Conservation (phyloP, 495 filamentous ascomycete genomes). For the Penicillium cinerascens region DNA sequence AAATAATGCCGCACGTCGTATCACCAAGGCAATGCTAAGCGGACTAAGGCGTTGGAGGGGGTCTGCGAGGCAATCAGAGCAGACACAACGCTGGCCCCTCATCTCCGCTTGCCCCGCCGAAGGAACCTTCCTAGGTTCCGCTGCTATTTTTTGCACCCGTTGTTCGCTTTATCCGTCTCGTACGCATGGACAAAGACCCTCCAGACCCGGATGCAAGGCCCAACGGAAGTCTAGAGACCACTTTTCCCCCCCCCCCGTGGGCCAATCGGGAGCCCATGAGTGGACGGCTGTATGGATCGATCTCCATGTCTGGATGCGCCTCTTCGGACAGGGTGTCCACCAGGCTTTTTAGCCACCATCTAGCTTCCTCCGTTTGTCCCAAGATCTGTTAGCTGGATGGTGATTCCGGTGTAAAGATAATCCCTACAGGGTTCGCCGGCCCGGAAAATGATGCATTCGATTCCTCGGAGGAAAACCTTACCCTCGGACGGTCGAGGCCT, state of each 20-base stretch:
- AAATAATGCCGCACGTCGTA: not conserved
- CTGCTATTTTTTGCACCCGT: conserved; percentile 18
- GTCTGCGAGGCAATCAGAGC: conserved; percentile 11
- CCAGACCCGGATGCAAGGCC: not conserved
- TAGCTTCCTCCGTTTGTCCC: not conserved
- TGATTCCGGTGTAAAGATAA: not conserved
- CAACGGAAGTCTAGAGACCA: conserved; percentile 2
- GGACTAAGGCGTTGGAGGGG: not conserved
- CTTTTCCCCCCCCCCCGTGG: not conserved
- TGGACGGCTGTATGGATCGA: conserved; percentile 13
- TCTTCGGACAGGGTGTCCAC: conserved; percentile 15
- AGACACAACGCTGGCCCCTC: conserved; percentile 9
- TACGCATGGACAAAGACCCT: conserved; percentile 2
- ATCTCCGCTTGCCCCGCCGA: conserved; percentile 17
- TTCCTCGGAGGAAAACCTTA: conserved; percentile 1
- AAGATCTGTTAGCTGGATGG: not conserved
- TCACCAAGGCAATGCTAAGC: not conserved
- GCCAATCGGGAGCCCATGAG: conserved; percentile 12
- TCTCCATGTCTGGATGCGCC: conserved; percentile 20
- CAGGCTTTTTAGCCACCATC: not conserved
- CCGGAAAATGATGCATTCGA: not conserved
- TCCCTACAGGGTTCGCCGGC: not conserved
- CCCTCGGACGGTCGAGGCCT: conserved; percentile 15
- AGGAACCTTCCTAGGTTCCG: conserved; percentile 11
- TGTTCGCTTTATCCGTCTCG: not conserved